Percentiles rank a stretch among this genome's conserved stretches.
These are phyloP conservation scores for Chalara sp. DNA, from an alignment of 2,329 filamentous ascomycete species.

Conservation along the genomic window DNA sequence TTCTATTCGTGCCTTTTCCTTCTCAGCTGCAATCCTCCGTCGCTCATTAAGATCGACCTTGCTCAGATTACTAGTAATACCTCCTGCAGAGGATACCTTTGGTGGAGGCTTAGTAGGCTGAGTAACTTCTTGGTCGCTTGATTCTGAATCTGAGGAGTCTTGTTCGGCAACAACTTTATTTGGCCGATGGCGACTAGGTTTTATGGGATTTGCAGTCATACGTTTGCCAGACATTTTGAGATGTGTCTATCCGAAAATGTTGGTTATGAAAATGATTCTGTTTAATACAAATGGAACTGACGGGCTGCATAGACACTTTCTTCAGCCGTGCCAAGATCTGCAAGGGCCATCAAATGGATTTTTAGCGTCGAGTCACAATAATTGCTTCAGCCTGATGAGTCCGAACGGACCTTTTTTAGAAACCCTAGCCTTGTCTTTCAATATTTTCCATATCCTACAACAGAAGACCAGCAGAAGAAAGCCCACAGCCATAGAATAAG, in stretches of 20 bases:
- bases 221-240: slow-evolving; percentile 61
- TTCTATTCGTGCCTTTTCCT: slow-evolving; percentile 40
- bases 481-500: too few species aligned
- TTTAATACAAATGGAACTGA: too few species aligned
- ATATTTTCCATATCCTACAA: too few species aligned
- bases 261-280: too few species aligned
- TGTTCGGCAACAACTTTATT: slow-evolving; percentile 62
- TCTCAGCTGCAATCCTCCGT: slow-evolving; percentile 38
- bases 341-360: too few species aligned
- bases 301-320: too few species aligned
- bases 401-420: too few species aligned
- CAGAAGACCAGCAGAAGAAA: too few species aligned
- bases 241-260: not conserved
- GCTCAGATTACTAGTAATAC: slow-evolving; percentile 45
- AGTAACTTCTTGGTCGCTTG: slow-evolving; percentile 37
- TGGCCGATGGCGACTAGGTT: slow-evolving; percentile 75
- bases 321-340: too few species aligned
- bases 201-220: slow-evolving; percentile 87
- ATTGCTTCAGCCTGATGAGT: too few species aligned
- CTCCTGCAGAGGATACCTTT: slow-evolving; percentile 49
- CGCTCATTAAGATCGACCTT: slow-evolving; percentile 46
- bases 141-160: slow-evolving; percentile 40
- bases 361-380: too few species aligned
- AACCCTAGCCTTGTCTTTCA: too few species aligned
- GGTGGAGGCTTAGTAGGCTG: slow-evolving; percentile 45